Evolutionary conservation across 495 filamentous ascomycete species (phyloP).

Genomic region (Haplographium delicatum): DNA sequence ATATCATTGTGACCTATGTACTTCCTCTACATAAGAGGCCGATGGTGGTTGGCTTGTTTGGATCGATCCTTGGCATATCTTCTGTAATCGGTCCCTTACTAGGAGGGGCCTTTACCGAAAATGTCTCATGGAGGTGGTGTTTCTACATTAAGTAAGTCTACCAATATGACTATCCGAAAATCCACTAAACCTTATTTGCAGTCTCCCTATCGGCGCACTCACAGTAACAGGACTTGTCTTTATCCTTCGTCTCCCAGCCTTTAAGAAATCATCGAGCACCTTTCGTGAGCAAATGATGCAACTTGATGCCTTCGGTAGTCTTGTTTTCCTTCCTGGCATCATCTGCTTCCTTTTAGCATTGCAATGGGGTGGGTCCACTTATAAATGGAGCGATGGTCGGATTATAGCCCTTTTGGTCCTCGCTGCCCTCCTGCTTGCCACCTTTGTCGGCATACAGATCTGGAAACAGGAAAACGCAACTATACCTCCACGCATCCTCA

Average conservation of each 20-base stretch:
- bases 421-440: conserved; percentile 24
- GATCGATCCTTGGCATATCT: conserved; percentile 27
- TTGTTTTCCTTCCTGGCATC: conserved; percentile 26
- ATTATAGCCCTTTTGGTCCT: conserved; percentile 7
- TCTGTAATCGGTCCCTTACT: conserved; percentile 45
- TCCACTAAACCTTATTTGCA: no score
- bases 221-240: no score
- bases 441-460: conserved; percentile 58
- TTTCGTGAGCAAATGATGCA: conserved; percentile 2
- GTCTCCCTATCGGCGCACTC: no score
- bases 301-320: conserved; percentile 43
- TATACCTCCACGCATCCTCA: conserved; percentile 8
- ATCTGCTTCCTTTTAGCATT: conserved; percentile 44
- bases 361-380: conserved; percentile 44
- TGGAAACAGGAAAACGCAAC: conserved; percentile 45
- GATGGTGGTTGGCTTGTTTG: conserved; percentile 38
- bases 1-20: conserved; percentile 38
- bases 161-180: no score
- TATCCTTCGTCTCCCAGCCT: no score
- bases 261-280: not conserved
- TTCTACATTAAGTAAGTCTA: conserved; percentile 67
- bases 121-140: conserved; percentile 56
- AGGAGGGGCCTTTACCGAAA: conserved; percentile 59
- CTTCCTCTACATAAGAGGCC: conserved; percentile 40
- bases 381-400: conserved; percentile 34